Percentiles rank a stretch among this genome's conserved stretches.
phyloP scores from a whole-genome alignment of 805 yeast genomes.

The Komagataella pastoris region DNA sequence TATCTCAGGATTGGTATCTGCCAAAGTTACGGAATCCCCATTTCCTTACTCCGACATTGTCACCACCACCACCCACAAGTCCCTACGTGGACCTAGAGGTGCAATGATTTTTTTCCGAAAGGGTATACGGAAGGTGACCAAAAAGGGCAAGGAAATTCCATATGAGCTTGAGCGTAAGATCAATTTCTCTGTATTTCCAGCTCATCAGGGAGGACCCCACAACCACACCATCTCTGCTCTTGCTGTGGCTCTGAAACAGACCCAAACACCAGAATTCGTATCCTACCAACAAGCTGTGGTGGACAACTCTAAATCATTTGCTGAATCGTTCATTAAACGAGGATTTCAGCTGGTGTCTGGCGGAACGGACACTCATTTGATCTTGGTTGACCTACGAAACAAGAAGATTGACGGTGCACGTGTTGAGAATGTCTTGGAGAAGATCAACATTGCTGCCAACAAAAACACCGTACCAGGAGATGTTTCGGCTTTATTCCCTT shows the following conservation, averaged over 20 bases:
- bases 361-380: constrained; percentile 93
- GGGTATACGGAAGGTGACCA: constrained; percentile 75
- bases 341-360: constrained; percentile 76
- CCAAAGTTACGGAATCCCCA: constrained; percentile 88
- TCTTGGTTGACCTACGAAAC: constrained; percentile 70
- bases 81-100: constrained; percentile 98
- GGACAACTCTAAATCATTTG: constrained; percentile 69
- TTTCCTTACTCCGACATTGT: constrained; percentile 90
- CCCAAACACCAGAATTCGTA: constrained; percentile 76
- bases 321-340: constrained; percentile 43
- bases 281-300: constrained; percentile 77
- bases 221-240: constrained; percentile 95
- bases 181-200: constrained; percentile 97
- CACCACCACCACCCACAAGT: constrained; percentile 95
- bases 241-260: constrained; percentile 91
- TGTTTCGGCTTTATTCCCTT: constrained; percentile 89
- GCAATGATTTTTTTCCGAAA: constrained; percentile 96
- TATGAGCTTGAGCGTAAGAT: constrained; percentile 86
- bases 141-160: constrained; percentile 72
- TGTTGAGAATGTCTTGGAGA: constrained; percentile 80
- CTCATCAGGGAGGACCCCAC: constrained; percentile 99
- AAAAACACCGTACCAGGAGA: constrained; percentile 97
- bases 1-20: constrained; percentile 90
- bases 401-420: constrained; percentile 91
- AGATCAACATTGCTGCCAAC: constrained; percentile 86